Base-by-base conservation (phyloP, 1,139 yeast species). In the Kodamaea derodonti region DNA sequence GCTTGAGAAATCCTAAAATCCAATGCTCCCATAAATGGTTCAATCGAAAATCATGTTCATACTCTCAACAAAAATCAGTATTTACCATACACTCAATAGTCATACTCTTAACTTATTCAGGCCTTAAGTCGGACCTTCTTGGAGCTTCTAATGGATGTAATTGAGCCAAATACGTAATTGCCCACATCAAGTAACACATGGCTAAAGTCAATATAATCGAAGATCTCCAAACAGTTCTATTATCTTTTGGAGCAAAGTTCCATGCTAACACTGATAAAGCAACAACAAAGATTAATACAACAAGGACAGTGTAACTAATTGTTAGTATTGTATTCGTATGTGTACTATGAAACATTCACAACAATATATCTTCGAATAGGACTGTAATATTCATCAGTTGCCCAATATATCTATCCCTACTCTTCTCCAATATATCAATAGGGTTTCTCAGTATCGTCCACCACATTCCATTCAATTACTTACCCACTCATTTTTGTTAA, bases 131-230 rank as follows among this genome's bases (percentile, higher is more conserved):
- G 2, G 88, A 77, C 49, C 92, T 77, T 57, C 82, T 80, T 30
- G 94, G 94, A 20, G 75, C 84, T 36, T 82, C 87, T 51, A 84
- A 66, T n/a, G 94, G 94, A 57, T 84, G 92, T 39, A 84, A 64
- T 52, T 84, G 94, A 23, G 81, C 78, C 46, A 86, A 63, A 52
- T 84, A 86, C 6, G 96, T 86, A 47, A 86, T 80, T 20, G 95
- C 96, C 96, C 96, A 87, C 95, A 88, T 85, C 53, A 88, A 70
- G 58, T 75, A 88, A 69, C 88, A 84, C 95, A 88, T 84, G 15
- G 95, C 80, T 53, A 90, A 60, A 3, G 90, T 77, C 45, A 90
- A 70, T 36, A 83, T 80, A 32, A 88, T 78, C 10, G 96, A 85
- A 36, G 95, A 84, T 65, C 97, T 78, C 94, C 95, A 88, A 30